These are phyloP conservation scores for Ganoderma boninense DNA, from an alignment of 1,284 basidiomycete species.

Conservation along the genomic window DNA sequence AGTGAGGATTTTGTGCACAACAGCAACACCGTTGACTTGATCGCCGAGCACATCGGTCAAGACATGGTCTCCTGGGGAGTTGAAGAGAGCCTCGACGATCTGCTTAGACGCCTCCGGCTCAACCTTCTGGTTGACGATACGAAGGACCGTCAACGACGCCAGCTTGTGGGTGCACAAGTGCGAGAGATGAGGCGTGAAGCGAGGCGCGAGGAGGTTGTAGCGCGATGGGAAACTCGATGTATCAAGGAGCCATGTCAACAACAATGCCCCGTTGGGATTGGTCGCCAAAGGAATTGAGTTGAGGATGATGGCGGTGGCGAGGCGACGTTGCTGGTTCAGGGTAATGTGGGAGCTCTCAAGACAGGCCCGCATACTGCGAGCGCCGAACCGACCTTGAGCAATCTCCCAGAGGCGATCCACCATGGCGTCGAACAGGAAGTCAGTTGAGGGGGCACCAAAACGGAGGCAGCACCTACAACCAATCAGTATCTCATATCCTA, in stretches of 20 bases:
- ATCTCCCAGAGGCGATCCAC: slow-evolving; percentile 98
- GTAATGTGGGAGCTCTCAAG: slow-evolving; percentile 90
- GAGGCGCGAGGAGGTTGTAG: slow-evolving; percentile 91
- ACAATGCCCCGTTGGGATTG: slow-evolving; percentile 94
- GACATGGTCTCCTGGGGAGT: slow-evolving; percentile 85
- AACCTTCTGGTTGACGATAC: slow-evolving; percentile 92
- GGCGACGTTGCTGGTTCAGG: slow-evolving; percentile 90
- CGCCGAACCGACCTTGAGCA: slow-evolving; percentile 95
- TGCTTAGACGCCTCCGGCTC: slow-evolving; percentile 86
- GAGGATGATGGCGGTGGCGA: slow-evolving; percentile 93
- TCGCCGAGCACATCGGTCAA: slow-evolving; percentile 94
- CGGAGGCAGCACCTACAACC: slow-evolving; percentile 83
- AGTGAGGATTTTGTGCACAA: slow-evolving; percentile 92
- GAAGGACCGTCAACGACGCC: slow-evolving; percentile 92
- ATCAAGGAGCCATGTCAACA: slow-evolving; percentile 97
- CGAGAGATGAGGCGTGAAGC: slow-evolving; percentile 95
- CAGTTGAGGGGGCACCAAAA: slow-evolving; percentile 88
- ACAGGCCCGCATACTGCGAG: slow-evolving; percentile 97
- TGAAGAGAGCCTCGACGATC: slow-evolving; percentile 87
- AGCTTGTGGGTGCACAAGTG: slow-evolving; percentile 98
- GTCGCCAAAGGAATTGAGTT: slow-evolving; percentile 98
- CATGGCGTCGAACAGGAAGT: slow-evolving; percentile 99
- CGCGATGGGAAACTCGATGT: slow-evolving; percentile 92
- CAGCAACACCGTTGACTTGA: slow-evolving; percentile 94
- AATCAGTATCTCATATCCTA: not conserved